Evolutionary conservation across 2,329 filamentous ascomycete species (phyloP).

Genomic region (Alternaria postmessia): DNA sequence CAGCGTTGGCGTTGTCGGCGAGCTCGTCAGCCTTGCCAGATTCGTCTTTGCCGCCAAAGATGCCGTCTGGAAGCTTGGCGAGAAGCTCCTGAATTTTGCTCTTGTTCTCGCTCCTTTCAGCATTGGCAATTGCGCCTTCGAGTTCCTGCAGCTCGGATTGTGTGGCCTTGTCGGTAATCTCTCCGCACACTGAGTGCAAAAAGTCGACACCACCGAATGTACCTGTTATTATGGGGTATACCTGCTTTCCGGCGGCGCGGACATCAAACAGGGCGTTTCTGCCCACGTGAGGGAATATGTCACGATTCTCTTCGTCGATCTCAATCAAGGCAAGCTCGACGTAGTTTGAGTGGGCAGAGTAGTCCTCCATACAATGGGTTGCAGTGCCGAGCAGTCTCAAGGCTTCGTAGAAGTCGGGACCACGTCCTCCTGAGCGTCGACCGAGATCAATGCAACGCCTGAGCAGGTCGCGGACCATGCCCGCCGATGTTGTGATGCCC

Average conservation of each 20-base stretch:
- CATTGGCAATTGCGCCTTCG: conserved; percentile 77
- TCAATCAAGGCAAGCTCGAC: conserved; percentile 87
- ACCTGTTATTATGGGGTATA: conserved; percentile 87
- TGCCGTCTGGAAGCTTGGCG: conserved; percentile 79
- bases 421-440: conserved; percentile 74
- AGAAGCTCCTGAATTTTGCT: conserved; percentile 81
- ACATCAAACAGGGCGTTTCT: conserved; percentile 74
- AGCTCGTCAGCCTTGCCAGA: conserved; percentile 80
- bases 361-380: conserved; percentile 88
- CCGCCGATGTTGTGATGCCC: conserved; percentile 82
- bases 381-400: conserved; percentile 86
- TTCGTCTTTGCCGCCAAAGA: conserved; percentile 79
- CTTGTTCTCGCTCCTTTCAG: conserved; percentile 70
- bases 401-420: conserved; percentile 85
- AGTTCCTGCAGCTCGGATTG: conserved; percentile 91
- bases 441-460: conserved; percentile 79
- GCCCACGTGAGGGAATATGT: conserved; percentile 89
- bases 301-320: conserved; percentile 70
- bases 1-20: conserved; percentile 75
- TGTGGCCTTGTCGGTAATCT: conserved; percentile 85
- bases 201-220: conserved; percentile 97
- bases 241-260: conserved; percentile 68
- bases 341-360: conserved; percentile 93
- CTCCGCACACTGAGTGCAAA: conserved; percentile 82
- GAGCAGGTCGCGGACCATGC: conserved; percentile 78